Base-by-base conservation (phyloP, 805 yeast genomes). In the Starmerella riodocensis region DNA sequence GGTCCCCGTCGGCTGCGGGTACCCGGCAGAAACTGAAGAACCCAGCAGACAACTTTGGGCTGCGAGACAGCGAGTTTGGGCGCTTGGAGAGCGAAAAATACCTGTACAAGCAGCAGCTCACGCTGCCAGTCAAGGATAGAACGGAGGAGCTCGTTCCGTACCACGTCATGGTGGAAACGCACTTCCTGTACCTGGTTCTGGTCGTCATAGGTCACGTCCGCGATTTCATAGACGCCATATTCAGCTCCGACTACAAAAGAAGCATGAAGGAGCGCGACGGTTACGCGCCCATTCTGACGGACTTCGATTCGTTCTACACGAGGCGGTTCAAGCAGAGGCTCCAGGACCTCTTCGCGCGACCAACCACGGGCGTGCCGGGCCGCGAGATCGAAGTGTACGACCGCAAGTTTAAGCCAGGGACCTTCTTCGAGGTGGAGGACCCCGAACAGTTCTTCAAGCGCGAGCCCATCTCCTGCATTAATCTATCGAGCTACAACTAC, bases 361-460 rank as follows among this genome's bases (percentile, higher is more conserved):
- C 95, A 31, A 83, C 93, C n/a, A 79, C 81, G 43, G 97, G 96
- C 37, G 97, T 88, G 17, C 97, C 99, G 1, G 99, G 99, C 21
- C 74, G 99, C 58, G 78, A 67, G 54, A 76, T 88, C 52, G 72
- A 76, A 42, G 78, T 94, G 52, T 76, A 78, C 53, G 86, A 84
- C 52, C 74, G 98, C 52, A 62, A 66, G 24, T 69, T 85, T n/a
- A 20, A 14, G 32, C 67, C 69, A 33, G 78, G 78, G 49, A 71
- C 72, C 53, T 74, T 75, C 55, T 66, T 67, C 29, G 67, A 73
- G 40, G 83, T 78, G 56, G 68, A 74, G 25, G 39, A 32, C 32
- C 34, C 35, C 32, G 36, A 37, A 20, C 12, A 13, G n/a, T 35
- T 23, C 21, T 82, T 79, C 55, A 73, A 83, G 28, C 95, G 96